Evolutionary conservation across 768 basidiomycete genomes (phyloP).

Genomic region (Lentinula boryana): DNA sequence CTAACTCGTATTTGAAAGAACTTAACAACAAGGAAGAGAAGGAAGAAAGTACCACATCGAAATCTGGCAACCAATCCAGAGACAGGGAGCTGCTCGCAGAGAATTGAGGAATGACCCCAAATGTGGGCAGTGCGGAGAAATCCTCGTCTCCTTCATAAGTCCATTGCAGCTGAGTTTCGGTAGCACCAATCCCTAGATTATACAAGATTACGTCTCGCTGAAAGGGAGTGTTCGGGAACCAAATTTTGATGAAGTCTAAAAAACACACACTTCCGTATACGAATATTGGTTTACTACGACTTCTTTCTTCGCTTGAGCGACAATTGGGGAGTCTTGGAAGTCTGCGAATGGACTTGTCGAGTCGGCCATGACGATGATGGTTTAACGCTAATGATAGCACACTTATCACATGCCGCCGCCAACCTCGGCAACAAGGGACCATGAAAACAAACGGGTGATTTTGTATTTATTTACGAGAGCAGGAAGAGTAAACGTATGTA

Average conservation of each 20-base stretch:
- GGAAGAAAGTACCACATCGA: constrained; percentile 61
- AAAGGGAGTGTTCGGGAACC: neutral
- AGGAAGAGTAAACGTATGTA: too few species aligned
- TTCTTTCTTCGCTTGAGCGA: constrained; percentile 74
- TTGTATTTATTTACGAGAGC: too few species aligned
- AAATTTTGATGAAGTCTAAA: neutral
- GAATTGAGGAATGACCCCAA: constrained; percentile 94
- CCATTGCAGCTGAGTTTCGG: constrained; percentile 88
- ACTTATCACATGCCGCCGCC: too few species aligned
- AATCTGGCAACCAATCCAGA: constrained; percentile 90
- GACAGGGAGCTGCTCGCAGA: constrained; percentile 57
- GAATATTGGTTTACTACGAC: constrained; percentile 52
- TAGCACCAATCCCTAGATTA: constrained; percentile 93
- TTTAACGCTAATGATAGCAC: too few species aligned
- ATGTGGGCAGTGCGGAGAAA: constrained; percentile 86
- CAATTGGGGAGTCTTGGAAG: constrained; percentile 75
- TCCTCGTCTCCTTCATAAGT: constrained; percentile 85
- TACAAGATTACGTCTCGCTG: constrained; percentile 87
- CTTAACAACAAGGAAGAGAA: neutral
- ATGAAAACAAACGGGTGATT: too few species aligned
- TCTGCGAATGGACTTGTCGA: constrained; percentile 50
- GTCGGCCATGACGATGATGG: neutral
- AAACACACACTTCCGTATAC: constrained; percentile 58
- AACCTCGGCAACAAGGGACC: too few species aligned
- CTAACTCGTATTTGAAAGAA: neutral